Percentiles rank a stretch among this genome's conserved stretches.
Conservation (phyloP, 768 basidiomycete species). For the Pleurotus tuoliensis region DNA sequence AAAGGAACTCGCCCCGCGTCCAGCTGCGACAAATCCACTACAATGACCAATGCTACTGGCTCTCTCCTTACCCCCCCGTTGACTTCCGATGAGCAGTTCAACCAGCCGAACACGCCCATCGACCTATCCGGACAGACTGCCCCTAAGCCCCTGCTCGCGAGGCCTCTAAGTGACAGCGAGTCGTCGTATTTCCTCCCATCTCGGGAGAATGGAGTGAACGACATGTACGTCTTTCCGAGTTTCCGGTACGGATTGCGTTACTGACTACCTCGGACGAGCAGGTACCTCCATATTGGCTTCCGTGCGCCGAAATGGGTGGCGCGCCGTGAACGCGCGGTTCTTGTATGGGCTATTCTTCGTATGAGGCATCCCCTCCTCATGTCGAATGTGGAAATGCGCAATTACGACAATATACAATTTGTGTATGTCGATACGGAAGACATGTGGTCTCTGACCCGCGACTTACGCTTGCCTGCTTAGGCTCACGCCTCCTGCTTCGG, state of each 20-base stretch:
- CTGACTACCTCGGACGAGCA: slow-evolving; percentile 21
- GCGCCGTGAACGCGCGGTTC: slow-evolving; percentile 40
- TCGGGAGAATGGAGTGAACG: slow-evolving; percentile 78
- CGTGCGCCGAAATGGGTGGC: slow-evolving; percentile 41
- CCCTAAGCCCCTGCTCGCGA: slow-evolving; percentile 30
- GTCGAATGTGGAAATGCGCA: slow-evolving; percentile 53
- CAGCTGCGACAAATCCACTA: no score
- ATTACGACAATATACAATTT: slow-evolving; percentile 64
- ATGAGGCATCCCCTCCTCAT: slow-evolving; percentile 71
- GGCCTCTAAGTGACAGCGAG: slow-evolving; percentile 71
- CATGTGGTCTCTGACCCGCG: not conserved
- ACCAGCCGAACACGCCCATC: not conserved
- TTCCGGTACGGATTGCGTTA: not conserved
- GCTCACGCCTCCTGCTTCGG: slow-evolving; percentile 39
- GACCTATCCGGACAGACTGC: not conserved
- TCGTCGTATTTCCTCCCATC: slow-evolving; percentile 77
- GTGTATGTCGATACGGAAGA: slow-evolving; percentile 38
- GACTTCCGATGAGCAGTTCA: not conserved
- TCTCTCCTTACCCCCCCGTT: no score
- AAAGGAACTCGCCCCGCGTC: no score
- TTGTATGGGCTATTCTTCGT: slow-evolving; percentile 72
- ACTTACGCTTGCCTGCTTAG: slow-evolving; percentile 24
- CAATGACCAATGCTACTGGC: no score
- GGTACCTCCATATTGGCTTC: slow-evolving; percentile 80
- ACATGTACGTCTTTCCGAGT: slow-evolving; percentile 54